Conservation (phyloP, 306 rosid genomes). For the Arachis hypogaea region DNA sequence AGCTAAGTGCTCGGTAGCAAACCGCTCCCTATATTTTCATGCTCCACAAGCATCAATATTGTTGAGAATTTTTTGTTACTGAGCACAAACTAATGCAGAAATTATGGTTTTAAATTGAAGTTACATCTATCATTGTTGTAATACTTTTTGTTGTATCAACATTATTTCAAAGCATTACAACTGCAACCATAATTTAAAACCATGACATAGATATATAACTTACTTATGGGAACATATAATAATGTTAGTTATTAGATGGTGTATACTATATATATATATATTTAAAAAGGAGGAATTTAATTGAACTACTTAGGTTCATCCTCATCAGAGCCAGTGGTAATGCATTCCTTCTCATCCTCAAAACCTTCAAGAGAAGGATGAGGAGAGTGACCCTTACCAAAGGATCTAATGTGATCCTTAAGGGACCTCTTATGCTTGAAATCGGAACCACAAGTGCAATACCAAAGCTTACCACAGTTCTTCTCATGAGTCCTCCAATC, state of each 20-base stretch:
- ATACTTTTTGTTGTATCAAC: no score
- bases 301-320: conserved; percentile 29
- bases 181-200: no score
- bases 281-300: no score
- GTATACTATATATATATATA: neutral
- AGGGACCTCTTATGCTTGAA: conserved; percentile 94
- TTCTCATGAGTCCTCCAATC: conserved; percentile 98
- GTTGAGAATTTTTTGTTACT: conserved; percentile 74
- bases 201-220: no score
- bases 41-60: conserved; percentile 14
- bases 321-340: conserved; percentile 59
- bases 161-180: no score
- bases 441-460: conserved; percentile 88
- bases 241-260: conserved; percentile 8
- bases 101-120: no score
- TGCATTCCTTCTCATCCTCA: conserved; percentile 68
- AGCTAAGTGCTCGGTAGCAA: conserved; percentile 67
- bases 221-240: no score
- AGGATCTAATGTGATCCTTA: conserved; percentile 81
- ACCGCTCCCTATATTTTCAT: conserved; percentile 53
- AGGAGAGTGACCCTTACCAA: conserved; percentile 75
- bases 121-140: no score
- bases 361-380: conserved; percentile 61
- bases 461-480: conserved; percentile 92
- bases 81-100: conserved; percentile 56